Conservation (phyloP, 2,329 filamentous ascomycete genomes). For the Kalmusia sp. region DNA sequence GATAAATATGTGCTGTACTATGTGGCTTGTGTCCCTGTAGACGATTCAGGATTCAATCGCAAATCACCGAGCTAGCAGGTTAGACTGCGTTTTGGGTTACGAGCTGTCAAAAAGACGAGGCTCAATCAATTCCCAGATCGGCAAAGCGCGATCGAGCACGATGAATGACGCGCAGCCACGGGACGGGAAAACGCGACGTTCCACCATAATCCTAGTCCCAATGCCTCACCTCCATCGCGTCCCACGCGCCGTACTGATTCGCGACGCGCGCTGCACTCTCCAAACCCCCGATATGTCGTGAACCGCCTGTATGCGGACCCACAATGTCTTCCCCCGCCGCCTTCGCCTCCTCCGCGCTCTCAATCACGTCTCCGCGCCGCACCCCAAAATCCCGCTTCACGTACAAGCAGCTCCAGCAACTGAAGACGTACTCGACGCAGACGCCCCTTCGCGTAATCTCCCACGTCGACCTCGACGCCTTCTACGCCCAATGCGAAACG, state of each 20-base stretch:
- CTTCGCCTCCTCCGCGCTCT: conserved; percentile 55
- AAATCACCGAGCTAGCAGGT: too few relatives aligned
- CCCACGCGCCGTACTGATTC: background rate
- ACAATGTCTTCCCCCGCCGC: conserved; percentile 59
- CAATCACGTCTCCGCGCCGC: conserved; percentile 42
- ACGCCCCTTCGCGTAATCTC: conserved; percentile 86
- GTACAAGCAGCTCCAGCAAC: conserved; percentile 79
- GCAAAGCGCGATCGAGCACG: conserved; percentile 24
- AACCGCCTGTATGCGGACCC: conserved; percentile 3
- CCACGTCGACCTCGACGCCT: conserved; percentile 95
- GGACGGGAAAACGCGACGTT: conserved; percentile 39
- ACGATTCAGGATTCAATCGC: too few relatives aligned
- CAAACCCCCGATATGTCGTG: conserved; percentile 18
- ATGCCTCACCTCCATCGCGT: background rate
- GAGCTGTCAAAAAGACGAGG: too few relatives aligned
- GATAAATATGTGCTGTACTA: too few relatives aligned
- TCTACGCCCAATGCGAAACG: conserved; percentile 95
- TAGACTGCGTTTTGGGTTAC: too few relatives aligned
- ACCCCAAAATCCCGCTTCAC: conserved; percentile 75
- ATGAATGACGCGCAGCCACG: conserved; percentile 45
- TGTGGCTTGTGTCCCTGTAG: too few relatives aligned
- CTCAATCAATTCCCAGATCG: conserved; percentile 7
- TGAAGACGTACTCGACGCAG: conserved; percentile 72
- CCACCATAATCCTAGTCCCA: conserved; percentile 3
- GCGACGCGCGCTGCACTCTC: background rate